phyloP scores from a whole-genome alignment of 1,284 basidiomycete species.

The Bondarzewia mesenterica region DNA sequence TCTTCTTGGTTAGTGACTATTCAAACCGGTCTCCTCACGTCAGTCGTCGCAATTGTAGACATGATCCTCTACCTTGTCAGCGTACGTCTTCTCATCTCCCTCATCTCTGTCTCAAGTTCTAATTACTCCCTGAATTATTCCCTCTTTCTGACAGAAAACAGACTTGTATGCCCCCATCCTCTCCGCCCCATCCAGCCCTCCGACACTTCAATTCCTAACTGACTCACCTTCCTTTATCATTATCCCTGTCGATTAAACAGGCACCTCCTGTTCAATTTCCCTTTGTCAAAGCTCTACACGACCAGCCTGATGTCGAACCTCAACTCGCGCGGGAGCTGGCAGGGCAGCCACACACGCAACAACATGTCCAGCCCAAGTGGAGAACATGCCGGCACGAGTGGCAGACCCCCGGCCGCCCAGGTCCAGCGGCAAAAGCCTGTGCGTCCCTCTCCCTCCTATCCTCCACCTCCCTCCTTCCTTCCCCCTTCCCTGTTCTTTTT shows the following conservation, averaged over 20 bases:
- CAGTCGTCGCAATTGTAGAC: constrained; percentile 25
- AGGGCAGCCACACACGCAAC: background rate
- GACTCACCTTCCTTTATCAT: background rate
- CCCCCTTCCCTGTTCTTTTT: too few relatives aligned
- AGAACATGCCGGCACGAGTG: too few relatives aligned
- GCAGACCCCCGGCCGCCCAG: too few relatives aligned
- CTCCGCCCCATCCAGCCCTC: too few relatives aligned
- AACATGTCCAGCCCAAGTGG: too few relatives aligned
- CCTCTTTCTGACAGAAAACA: background rate
- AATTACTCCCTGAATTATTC: background rate
- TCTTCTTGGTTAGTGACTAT: constrained; percentile 24
- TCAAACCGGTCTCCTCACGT: constrained; percentile 29
- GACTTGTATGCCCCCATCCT: background rate
- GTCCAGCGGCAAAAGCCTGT: too few relatives aligned
- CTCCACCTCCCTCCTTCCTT: too few relatives aligned
- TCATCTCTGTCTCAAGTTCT: background rate
- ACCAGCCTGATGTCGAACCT: background rate
- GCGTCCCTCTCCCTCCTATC: too few relatives aligned
- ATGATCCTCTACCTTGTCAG: constrained; percentile 25
- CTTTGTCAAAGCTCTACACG: background rate
- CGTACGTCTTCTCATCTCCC: constrained; percentile 10
- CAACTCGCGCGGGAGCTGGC: background rate
- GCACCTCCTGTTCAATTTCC: background rate
- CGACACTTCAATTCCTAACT: background rate
- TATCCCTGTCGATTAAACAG: background rate